Base-by-base conservation (phyloP, 1,284 basidiomycete species). In the Pseudozyma tsukubaensis region DNA sequence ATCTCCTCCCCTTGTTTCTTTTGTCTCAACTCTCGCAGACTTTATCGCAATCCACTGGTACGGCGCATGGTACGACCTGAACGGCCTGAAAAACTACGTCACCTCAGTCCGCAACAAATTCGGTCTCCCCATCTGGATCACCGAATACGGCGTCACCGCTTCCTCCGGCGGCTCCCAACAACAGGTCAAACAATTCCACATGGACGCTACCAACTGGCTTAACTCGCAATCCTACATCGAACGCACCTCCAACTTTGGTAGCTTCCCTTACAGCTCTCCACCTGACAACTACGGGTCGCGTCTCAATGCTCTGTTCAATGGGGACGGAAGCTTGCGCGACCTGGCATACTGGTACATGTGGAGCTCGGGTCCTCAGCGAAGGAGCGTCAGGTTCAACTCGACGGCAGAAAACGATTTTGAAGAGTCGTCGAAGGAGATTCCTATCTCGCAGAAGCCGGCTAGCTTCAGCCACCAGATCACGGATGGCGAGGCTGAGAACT, bases 11-110 rank as follows among this genome's bases (percentile, higher is more conserved):
- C 40, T 39, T 43, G n/a, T 53, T 59, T n/a, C 55, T n/a, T 29
- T 47, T 13, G 4, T 40, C 11, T 47, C 16, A 1, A 14, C 48
- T 37, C 19, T 42, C 13, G 34, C 72, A 56, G 78, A 83, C 62
- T 80, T 83, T 48, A 76, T 79, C 34, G 82, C 82, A 29, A 69
- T 83, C 50, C 82, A 83, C 73, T 83, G 80, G 78, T 83, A 83
- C 65, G 81, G 81, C 16, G 50, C 65, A 9, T 71, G 61, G 59
- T 32, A 59, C 34, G 79, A 83, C 59, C 39, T 80, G 1, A 57
- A 45, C 16, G 50, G 62, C 1, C 62, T 83, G 44, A 76, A 78
- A 44, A 50, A 51, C 7, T 83, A 75, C 62, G 64, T 83, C 50
- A 45, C 59, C 14, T 63, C 57, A 10, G 60, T 81, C 14, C 67